phyloP scores from a whole-genome alignment of 2,329 filamentous ascomycete species.

The Talaromyces verruculosus region DNA sequence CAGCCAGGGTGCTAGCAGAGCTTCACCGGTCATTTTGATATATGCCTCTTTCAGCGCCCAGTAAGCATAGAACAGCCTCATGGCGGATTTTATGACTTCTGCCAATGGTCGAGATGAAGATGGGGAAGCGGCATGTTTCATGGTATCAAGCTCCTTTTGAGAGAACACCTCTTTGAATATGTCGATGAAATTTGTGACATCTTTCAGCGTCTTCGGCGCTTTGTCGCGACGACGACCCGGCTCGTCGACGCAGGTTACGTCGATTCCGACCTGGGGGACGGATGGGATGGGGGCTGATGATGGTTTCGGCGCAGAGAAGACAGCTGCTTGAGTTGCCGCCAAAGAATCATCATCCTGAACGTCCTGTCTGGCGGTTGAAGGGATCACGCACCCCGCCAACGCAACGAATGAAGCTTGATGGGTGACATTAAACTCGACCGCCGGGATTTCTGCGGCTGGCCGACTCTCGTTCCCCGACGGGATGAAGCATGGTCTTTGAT shows the following conservation, averaged over 20 bases:
- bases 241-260: slow-evolving; percentile 64
- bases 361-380: slow-evolving; percentile 14
- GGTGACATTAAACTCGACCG: slow-evolving; percentile 63
- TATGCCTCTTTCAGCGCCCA: slow-evolving; percentile 68
- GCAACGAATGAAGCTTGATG: slow-evolving; percentile 64
- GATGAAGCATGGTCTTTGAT: slow-evolving; percentile 55
- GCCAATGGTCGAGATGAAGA: slow-evolving; percentile 38
- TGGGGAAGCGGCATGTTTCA: slow-evolving; percentile 43
- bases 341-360: not conserved
- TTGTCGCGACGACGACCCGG: slow-evolving; percentile 45
- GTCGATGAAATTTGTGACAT: slow-evolving; percentile 58
- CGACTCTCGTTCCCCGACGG: slow-evolving; percentile 32
- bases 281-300: slow-evolving; percentile 22
- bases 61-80: slow-evolving; percentile 63
- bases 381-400: slow-evolving; percentile 51
- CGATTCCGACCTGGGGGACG: slow-evolving; percentile 54
- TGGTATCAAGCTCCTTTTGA: slow-evolving; percentile 54
- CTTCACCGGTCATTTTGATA: slow-evolving; percentile 66
- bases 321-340: not conserved
- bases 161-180: slow-evolving; percentile 63
- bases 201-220: slow-evolving; percentile 50
- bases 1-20: slow-evolving; percentile 61
- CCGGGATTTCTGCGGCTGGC: slow-evolving; percentile 25
- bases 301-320: slow-evolving; percentile 17
- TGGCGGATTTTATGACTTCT: slow-evolving; percentile 53